A percentile compares a stretch with the other conserved stretches of the same genome.
Evolutionary conservation across 768 basidiomycete species (phyloP).

Genomic region (Lentinula sp.): DNA sequence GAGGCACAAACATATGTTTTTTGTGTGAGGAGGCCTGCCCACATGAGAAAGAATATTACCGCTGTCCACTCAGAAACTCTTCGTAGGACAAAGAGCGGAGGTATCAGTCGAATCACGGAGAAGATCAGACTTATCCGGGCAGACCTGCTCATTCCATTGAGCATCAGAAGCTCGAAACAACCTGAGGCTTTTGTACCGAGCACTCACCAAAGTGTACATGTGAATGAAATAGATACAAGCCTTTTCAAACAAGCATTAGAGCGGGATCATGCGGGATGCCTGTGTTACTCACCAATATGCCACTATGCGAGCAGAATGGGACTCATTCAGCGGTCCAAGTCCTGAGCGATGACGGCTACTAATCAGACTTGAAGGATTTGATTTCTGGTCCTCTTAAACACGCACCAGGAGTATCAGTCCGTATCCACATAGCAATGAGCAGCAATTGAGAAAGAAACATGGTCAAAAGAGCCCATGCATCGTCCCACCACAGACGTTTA

Average conservation of each 20-base stretch:
- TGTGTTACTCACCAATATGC: slow-evolving; percentile 5
- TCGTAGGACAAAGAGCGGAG: slow-evolving; percentile 1
- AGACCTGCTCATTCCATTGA: background rate
- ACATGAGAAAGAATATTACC: slow-evolving; percentile 3
- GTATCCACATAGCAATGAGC: slow-evolving; percentile 7
- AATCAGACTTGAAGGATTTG: background rate
- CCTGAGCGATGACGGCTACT: background rate
- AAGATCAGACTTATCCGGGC: slow-evolving; percentile 10
- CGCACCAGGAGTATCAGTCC: slow-evolving; percentile 4
- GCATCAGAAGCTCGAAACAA: background rate
- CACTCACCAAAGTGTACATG: slow-evolving; percentile 7
- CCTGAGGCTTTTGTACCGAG: too few species aligned
- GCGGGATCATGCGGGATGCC: background rate
- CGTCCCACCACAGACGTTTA: slow-evolving; percentile 9
- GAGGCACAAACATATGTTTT: slow-evolving; percentile 8
- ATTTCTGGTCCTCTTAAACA: background rate
- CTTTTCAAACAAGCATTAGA: background rate
- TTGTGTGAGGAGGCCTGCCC: slow-evolving; percentile 7
- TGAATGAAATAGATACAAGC: slow-evolving; percentile 6
- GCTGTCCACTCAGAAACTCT: background rate
- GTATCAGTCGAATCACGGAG: slow-evolving; percentile 7
- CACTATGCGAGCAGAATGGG: background rate
- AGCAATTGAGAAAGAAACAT: slow-evolving; percentile 1
- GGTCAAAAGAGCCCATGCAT: slow-evolving; percentile 7
- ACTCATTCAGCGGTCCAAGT: background rate